Evolutionary conservation across 371 early-diverging fungal genomes (phyloP).

Genomic region (Mortierella sp.): DNA sequence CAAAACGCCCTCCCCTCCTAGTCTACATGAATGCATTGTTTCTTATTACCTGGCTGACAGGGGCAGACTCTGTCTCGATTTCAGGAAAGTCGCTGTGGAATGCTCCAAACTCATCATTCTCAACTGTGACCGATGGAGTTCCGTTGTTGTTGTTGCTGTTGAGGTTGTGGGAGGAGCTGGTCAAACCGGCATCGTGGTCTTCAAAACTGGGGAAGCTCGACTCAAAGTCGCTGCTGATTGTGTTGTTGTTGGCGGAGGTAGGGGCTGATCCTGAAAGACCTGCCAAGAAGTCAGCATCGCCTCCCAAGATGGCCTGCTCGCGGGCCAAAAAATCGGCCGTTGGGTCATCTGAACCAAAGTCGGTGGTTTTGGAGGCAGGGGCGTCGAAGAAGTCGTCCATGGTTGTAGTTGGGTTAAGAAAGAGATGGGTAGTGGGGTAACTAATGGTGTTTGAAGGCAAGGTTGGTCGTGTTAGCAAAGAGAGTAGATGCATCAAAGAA

Average conservation of each 20-base stretch:
- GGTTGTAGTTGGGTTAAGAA: not conserved
- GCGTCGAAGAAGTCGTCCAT: slow-evolving; percentile 53
- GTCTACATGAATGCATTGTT: not conserved
- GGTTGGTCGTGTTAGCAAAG: not conserved
- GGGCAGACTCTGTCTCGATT: slow-evolving; percentile 45
- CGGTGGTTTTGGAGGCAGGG: slow-evolving; percentile 43
- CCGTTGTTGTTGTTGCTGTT: slow-evolving; percentile 8
- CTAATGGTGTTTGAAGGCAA: not conserved
- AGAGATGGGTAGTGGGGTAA: not conserved
- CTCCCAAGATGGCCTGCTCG: slow-evolving; percentile 89
- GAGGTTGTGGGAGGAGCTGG: too few relatives aligned
- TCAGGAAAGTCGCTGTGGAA: slow-evolving; percentile 54
- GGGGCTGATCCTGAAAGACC: slow-evolving; percentile 27
- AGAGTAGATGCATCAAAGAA: not conserved
- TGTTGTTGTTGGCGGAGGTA: slow-evolving; percentile 32
- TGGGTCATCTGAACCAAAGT: slow-evolving; percentile 73
- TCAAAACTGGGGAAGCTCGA: slow-evolving; percentile 53
- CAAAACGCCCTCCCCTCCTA: not conserved
- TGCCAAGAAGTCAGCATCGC: slow-evolving; percentile 79
- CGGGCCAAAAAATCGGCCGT: slow-evolving; percentile 93
- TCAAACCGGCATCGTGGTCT: slow-evolving; percentile 37
- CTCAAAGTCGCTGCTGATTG: slow-evolving; percentile 35
- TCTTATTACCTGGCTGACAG: slow-evolving; percentile 32
- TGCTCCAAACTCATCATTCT: slow-evolving; percentile 54
- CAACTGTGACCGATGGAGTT: slow-evolving; percentile 22